Base-by-base conservation (phyloP, 306 rosid genomes). In the Sophora flavescens region DNA sequence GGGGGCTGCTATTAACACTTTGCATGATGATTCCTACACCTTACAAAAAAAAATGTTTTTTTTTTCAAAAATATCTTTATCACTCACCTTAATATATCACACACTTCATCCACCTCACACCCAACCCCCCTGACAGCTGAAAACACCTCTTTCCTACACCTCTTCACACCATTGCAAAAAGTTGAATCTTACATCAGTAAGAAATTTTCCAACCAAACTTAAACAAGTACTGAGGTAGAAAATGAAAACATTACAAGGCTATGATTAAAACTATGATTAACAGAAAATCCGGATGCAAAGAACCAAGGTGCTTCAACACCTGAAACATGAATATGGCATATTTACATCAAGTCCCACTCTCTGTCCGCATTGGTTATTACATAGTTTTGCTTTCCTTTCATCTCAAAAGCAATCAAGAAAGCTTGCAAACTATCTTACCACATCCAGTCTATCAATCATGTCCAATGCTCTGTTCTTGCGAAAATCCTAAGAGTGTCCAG, bases 211-310 rank as follows among this genome's bases (percentile, higher is more conserved):
- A 51, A 47, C 14, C 54, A 9, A 52, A 47, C 35, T 61, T 84
- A 80, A 82, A 73, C 84, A 68, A 76, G 54, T 64, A 68, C 70
- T 30, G 61, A 77, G 66, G 89, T 63, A 74, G 80, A 88, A 90
- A 83, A 91, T 66, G 81, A 84, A 80, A 84, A 61, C 83, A 89
- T 83, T 79, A 71, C 72, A 81, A 82, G 79, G 91, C 81, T 48
- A 91, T 93, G 96, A 93, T 91, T 89, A 88, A 82, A 81, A 85
- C 92, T 83, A 93, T 93, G 97, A 91, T 93, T 88, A 93, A 86
- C 81, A 70, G 72, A 86, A 88, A 70, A 22, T 22, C 22, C 22
- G 0, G 22, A 22, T 22, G 22, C 22, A 22, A 22, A 22, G 44
- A 38, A 11, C 61, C 72, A 57, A 61, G 56, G 33, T 71, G 70